phyloP scores from a whole-genome alignment of 306 rosid species.

The Senna tora region DNA sequence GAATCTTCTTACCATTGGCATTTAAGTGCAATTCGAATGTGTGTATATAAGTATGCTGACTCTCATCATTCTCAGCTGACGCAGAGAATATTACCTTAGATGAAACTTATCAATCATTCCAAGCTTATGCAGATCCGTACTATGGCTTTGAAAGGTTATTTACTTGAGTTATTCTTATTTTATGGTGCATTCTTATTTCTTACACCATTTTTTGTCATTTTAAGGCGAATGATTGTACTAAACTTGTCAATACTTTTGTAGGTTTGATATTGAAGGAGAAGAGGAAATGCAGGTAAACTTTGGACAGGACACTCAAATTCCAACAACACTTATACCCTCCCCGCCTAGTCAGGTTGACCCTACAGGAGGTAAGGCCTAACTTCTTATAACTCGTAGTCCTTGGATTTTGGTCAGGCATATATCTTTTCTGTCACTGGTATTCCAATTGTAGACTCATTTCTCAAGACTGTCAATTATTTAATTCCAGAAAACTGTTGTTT shows the following conservation, averaged over 20 bases:
- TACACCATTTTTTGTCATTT: conserved; percentile 18
- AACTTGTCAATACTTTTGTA: conserved; percentile 36
- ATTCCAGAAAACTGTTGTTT: conserved; percentile 4
- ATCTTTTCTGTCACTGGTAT: conserved; percentile 16
- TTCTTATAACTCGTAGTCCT: too few species aligned
- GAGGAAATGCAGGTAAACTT: conserved; percentile 56
- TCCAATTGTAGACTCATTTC: conserved; percentile 5
- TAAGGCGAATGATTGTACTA: background rate
- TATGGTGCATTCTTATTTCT: conserved; percentile 2
- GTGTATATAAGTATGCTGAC: conserved; percentile 33
- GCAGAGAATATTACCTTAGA: conserved; percentile 67
- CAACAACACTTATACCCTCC: conserved; percentile 47
- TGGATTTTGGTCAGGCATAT: conserved; percentile 1
- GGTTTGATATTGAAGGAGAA: conserved; percentile 80
- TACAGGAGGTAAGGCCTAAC: conserved; percentile 44
- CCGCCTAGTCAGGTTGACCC: conserved; percentile 59
- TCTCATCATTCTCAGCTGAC: conserved; percentile 52
- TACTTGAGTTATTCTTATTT: conserved; percentile 25
- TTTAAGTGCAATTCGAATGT: conserved; percentile 1
- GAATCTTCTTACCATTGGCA: conserved; percentile 15
- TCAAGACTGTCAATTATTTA: conserved; percentile 7
- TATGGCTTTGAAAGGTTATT: conserved; percentile 71
- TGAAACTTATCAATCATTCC: conserved; percentile 58
- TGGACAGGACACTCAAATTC: conserved; percentile 53
- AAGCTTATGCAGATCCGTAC: conserved; percentile 44